Evolutionary conservation across 495 filamentous ascomycete genomes (phyloP).

Genomic region (Penicillium coffeae): DNA sequence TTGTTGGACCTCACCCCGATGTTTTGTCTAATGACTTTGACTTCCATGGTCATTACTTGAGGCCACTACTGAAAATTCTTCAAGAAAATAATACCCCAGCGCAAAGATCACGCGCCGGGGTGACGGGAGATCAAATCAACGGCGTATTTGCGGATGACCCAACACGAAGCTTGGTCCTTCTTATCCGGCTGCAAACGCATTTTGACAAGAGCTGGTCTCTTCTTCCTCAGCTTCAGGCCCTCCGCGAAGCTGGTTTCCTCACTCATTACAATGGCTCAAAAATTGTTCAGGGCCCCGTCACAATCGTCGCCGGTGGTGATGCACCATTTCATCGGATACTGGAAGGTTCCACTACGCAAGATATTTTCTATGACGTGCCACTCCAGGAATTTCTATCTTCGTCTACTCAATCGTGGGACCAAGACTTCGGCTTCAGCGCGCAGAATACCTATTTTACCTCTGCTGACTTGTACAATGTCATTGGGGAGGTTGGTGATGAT

Average conservation of each 20-base stretch:
- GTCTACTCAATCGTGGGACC: neutral
- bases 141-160: neutral
- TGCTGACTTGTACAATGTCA: slow-evolving; percentile 30
- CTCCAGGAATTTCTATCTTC: neutral
- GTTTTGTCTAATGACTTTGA: slow-evolving; percentile 24
- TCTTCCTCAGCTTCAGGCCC: slow-evolving; percentile 37
- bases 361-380: slow-evolving; percentile 1
- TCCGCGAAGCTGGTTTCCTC: slow-evolving; percentile 37
- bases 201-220: slow-evolving; percentile 32
- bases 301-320: slow-evolving; percentile 44
- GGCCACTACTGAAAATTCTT: neutral
- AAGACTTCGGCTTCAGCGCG: slow-evolving; percentile 22
- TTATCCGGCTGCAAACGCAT: slow-evolving; percentile 39
- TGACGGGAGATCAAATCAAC: neutral
- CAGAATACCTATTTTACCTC: slow-evolving; percentile 49
- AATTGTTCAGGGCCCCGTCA: slow-evolving; percentile 37
- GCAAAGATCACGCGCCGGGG: neutral
- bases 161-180: neutral
- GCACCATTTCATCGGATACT: slow-evolving; percentile 42
- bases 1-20: slow-evolving; percentile 38
- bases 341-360: neutral
- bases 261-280: slow-evolving; percentile 35
- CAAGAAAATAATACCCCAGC: neutral
- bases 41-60: neutral
- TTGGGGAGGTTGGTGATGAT: slow-evolving; percentile 28